These are phyloP conservation scores for thale cress (Arabidopsis thaliana) DNA, from an alignment of 345 rosid species.

Conservation along the genomic window TAIR10.1 NC_003070.9:30024001-30024500, in stretches of 20 bases:
- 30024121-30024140: conserved; percentile 78
- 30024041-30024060: conserved; percentile 72
- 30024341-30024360: conserved; percentile 21
- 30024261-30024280: conserved; percentile 73
- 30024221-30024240: conserved; percentile 89
- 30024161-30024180: conserved; percentile 12
- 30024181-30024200: conserved; percentile 3
- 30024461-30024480: conserved; percentile 14
- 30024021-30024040: conserved; percentile 68
- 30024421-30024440: conserved; percentile 9
- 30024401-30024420: conserved; percentile 5
- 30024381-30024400: conserved; percentile 20
- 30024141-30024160: conserved; percentile 24
- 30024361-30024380: conserved; percentile 20
- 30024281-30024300: conserved; percentile 72
- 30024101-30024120: conserved; percentile 86
- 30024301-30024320: conserved; percentile 93
- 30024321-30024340: conserved; percentile 53
- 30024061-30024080: conserved; percentile 79
- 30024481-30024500: conserved; percentile 5
- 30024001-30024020: conserved; percentile 73
- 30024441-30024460: conserved; percentile 22
- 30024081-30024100: conserved; percentile 77
- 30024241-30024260: conserved; percentile 93
- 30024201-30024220: conserved; percentile 30